Base-by-base conservation (phyloP, 2,329 filamentous ascomycete genomes). In the Elsinoe ampelina region DNA sequence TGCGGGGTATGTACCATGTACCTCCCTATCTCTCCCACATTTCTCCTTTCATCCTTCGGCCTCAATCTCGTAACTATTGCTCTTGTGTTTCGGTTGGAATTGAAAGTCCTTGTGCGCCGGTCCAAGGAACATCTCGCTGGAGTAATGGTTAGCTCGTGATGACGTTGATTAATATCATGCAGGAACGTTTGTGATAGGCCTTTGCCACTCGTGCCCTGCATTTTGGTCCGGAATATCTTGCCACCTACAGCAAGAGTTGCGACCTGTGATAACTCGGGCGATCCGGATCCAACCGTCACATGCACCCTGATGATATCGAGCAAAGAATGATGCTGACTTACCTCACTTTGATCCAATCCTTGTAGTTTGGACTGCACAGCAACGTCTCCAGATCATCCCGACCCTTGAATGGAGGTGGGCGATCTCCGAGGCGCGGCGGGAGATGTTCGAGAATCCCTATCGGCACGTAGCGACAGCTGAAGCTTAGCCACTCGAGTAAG, bases 331-430 rank as follows among this genome's bases (percentile, higher is more conserved):
- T 69, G 51, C 70, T 62, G 30, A 58, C 83, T 70, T 80, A 93
- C 90, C 85, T 95, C 66, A 98, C 95, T 77, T 95, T 97, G 70
- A 98, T 90, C 93, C 93, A 98, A 71, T 98, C 93, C 74, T 86
- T 87, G 74, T 95, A 96, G 72, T 97, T 90, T 61, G 83, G 82
- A 72, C 90, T 96, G 12, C 85, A 85, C 73, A 98, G 79, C 62
- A 98, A 74, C n/a, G 89, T 95, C 79, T 98, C 93, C 67, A 98
- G 72, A 55, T 98, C 93, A 71, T 93, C 86, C 58, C 93, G 79
- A 17, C 92, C 91, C 64, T 77, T 81, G 68, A 87, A 98, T 45
- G 83, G 82, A 5, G 92, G 92, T 48, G 93, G 89, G 17, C 93
- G 79, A 69, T 98, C 92, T 66, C 96, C 90, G 54, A 98, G 81